These are phyloP conservation scores for Phytophthora podocarpi DNA, from an alignment of 352 stramenopile genomes.

Conservation along the genomic window DNA sequence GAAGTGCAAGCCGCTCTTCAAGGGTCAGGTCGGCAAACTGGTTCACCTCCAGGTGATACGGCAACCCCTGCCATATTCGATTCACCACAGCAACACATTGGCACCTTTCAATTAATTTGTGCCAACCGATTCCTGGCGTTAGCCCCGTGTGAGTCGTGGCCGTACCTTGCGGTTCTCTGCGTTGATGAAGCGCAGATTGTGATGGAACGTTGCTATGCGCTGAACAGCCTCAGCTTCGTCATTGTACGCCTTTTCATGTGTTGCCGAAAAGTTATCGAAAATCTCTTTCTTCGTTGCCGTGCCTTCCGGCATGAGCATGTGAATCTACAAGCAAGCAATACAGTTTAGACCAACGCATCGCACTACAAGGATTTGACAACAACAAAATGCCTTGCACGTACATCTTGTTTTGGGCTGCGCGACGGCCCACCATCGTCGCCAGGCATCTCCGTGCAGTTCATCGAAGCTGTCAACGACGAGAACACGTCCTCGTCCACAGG, in stretches of 20 bases:
- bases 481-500: constrained; percentile 74
- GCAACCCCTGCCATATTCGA: constrained; percentile 66
- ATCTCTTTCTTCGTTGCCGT: constrained; percentile 52
- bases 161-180: constrained; percentile 79
- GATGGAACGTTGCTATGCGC: constrained; percentile 73
- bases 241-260: constrained; percentile 67
- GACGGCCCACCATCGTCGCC: constrained; percentile 53
- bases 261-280: constrained; percentile 72
- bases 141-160: too few species aligned
- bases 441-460: constrained; percentile 82
- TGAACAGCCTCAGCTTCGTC: constrained; percentile 49
- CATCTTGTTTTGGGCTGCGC: constrained; percentile 64
- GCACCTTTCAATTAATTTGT: neutral
- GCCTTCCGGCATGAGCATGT: constrained; percentile 84
- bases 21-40: constrained; percentile 84
- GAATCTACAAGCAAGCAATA: constrained; percentile 51
- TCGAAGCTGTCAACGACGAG: constrained; percentile 63
- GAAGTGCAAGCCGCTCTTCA: constrained; percentile 62
- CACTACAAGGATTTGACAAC: neutral
- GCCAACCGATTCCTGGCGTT: neutral
- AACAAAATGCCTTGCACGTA: constrained; percentile 36
- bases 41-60: constrained; percentile 83
- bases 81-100: too few species aligned
- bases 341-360: constrained; percentile 1
- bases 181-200: constrained; percentile 89